Evolutionary conservation across 345 rosid species (phyloP).

Genomic region (Bretschneidera sinensis): DNA sequence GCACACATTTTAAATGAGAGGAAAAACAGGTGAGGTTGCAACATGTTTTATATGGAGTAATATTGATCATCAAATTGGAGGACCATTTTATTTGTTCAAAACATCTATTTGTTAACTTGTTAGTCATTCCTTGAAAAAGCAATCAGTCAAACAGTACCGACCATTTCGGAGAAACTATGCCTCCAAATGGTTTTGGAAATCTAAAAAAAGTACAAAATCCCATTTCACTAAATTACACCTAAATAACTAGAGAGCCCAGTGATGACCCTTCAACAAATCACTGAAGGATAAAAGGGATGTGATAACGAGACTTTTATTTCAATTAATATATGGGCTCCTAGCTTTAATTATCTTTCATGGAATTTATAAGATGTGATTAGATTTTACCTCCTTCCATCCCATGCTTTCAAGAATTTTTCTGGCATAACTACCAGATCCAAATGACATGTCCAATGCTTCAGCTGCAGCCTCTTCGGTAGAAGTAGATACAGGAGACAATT

Average conservation of each 20-base stretch:
- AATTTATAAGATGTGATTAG: not conserved
- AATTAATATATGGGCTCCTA: no score
- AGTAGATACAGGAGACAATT: constrained; percentile 21
- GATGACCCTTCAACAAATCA: no score
- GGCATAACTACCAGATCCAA: constrained; percentile 79
- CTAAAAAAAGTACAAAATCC: no score
- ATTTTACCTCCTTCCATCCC: constrained; percentile 87
- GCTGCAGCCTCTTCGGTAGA: constrained; percentile 54
- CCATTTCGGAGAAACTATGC: not conserved
- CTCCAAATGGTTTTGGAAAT: not conserved
- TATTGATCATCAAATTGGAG: not conserved
- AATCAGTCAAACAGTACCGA: not conserved
- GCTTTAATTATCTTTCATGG: not conserved
- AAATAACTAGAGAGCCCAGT: no score
- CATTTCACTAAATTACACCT: no score
- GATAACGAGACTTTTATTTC: no score
- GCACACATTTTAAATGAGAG: constrained; percentile 10
- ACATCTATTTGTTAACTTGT: not conserved
- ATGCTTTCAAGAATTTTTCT: constrained; percentile 71
- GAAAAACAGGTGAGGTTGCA: not conserved
- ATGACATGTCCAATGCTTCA: constrained; percentile 62
- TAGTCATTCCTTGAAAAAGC: no score
- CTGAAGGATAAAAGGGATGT: no score
- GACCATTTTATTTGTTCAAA: not conserved
- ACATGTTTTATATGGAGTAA: not conserved